Evolutionary conservation across 306 rosid genomes (phyloP).

Genomic region (Canavalia gladiata): DNA sequence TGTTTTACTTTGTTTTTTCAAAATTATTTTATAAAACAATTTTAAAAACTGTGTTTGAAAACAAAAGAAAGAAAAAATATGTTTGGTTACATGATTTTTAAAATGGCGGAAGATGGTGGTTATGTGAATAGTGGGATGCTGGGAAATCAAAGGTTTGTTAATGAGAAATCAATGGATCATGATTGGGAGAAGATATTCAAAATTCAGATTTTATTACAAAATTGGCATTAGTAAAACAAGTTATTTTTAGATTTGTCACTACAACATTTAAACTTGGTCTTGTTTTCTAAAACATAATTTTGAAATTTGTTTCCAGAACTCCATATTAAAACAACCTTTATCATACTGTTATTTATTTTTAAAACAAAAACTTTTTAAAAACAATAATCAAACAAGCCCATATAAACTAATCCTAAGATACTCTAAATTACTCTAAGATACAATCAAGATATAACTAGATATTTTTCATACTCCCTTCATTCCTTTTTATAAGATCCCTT

Average conservation of each 20-base stretch:
- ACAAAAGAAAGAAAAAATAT: background rate
- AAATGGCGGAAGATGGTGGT: background rate
- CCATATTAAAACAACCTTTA: background rate
- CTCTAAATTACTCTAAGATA: too few relatives aligned
- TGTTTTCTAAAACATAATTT: too few relatives aligned
- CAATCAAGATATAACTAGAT: too few relatives aligned
- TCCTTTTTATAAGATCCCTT: too few relatives aligned
- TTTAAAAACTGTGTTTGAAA: background rate
- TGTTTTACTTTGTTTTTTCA: background rate
- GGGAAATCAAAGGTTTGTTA: background rate
- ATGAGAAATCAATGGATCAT: background rate
- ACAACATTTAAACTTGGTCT: background rate
- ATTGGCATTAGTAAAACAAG: background rate
- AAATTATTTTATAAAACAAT: background rate
- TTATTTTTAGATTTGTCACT: background rate
- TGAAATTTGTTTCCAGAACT: background rate
- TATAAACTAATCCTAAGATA: background rate
- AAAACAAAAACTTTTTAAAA: background rate
- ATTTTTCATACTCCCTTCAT: background rate
- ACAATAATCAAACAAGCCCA: background rate
- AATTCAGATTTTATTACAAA: background rate
- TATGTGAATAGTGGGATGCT: background rate
- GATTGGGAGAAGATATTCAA: background rate
- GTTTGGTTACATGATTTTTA: background rate
- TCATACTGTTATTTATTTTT: background rate